Percentiles rank a stretch among this genome's conserved stretches.
Evolutionary conservation across 257 asterid species (phyloP).

Genomic region (Paulownia fortunei): DNA sequence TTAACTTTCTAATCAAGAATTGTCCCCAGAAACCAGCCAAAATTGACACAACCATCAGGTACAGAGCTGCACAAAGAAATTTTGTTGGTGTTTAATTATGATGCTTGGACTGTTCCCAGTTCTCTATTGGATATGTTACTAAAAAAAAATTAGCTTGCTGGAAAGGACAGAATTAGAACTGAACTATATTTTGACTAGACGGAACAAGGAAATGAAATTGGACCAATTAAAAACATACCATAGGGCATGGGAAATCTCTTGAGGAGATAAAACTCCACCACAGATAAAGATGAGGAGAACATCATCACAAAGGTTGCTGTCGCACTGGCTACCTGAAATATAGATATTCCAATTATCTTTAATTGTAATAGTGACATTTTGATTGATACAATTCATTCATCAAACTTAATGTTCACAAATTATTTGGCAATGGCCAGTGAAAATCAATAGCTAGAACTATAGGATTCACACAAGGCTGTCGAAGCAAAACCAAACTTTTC

Average conservation of each 20-base stretch:
- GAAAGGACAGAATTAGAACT: not conserved
- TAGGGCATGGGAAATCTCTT: slow-evolving; percentile 89
- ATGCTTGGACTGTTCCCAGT: not conserved
- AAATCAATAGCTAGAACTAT: not conserved
- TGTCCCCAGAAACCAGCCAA: slow-evolving; percentile 99
- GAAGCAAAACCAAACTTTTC: not conserved
- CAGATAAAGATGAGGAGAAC: slow-evolving; percentile 98
- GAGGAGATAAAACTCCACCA: slow-evolving; percentile 95
- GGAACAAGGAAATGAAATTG: not conserved
- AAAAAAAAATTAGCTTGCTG: not conserved
- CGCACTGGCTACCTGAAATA: slow-evolving; percentile 93
- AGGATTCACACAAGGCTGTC: not conserved
- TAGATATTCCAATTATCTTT: not conserved
- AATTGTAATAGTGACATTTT: not conserved
- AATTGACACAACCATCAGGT: slow-evolving; percentile 76
- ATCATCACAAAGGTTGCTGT: slow-evolving; percentile 98
- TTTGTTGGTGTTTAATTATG: not conserved
- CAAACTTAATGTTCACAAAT: not conserved
- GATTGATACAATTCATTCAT: not conserved
- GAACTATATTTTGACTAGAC: too few relatives aligned
- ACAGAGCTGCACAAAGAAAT: slow-evolving; percentile 62
- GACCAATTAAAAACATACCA: slow-evolving; percentile 46
- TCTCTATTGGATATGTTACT: not conserved
- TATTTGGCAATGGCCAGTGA: not conserved
- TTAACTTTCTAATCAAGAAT: slow-evolving; percentile 64